Conservation (phyloP, 2,329 filamentous ascomycete genomes). For the Pseudophaeomoniella oleicola region DNA sequence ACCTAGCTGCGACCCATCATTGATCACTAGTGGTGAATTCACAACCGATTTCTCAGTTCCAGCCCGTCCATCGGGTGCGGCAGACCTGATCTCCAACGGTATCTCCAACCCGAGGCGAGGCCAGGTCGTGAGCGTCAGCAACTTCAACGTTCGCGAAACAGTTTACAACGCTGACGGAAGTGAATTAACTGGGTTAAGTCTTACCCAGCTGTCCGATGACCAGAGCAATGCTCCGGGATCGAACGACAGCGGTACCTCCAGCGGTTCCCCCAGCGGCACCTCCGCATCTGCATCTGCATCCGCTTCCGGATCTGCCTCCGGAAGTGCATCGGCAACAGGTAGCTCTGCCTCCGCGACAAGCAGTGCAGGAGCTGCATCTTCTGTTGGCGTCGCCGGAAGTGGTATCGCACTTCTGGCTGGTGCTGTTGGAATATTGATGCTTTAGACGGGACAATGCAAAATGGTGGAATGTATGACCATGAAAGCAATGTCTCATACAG, state of each 20-base stretch:
- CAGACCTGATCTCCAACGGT: conserved; percentile 62
- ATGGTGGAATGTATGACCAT: no score
- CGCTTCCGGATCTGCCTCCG: neutral
- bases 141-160: conserved; percentile 39
- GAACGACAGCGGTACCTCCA: conserved; percentile 17
- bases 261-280: conserved; percentile 6
- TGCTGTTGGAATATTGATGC: neutral
- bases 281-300: neutral
- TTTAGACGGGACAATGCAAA: no score
- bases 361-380: neutral
- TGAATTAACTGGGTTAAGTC: conserved; percentile 47
- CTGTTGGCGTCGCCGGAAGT: neutral
- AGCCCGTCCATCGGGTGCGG: conserved; percentile 48
- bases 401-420: neutral
- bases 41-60: conserved; percentile 68
- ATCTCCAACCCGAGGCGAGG: conserved; percentile 49
- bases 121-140: conserved; percentile 46
- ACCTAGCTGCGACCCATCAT: conserved; percentile 47
- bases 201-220: conserved; percentile 37
- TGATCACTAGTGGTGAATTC: conserved; percentile 56
- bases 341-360: neutral
- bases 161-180: conserved; percentile 43
- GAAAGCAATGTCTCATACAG: no score
- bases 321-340: neutral
- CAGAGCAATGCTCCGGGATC: conserved; percentile 42